Base-by-base conservation (phyloP, 176 grass and related monocot species). In the Carex cristatella region DNA sequence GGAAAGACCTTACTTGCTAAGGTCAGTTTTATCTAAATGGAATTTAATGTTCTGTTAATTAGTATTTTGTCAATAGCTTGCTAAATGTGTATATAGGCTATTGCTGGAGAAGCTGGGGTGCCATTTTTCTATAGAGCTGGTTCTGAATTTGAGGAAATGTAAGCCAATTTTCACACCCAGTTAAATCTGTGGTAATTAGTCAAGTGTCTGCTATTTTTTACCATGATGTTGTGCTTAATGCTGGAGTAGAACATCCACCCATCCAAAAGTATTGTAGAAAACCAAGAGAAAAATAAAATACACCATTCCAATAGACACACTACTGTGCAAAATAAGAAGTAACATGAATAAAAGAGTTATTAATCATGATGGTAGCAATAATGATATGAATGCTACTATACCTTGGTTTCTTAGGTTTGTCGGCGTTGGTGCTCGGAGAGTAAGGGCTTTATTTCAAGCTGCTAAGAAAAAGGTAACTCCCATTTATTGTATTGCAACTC, bases 131-230 rank as follows among this genome's bases (percentile, higher is more conserved):
- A 99, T 57, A 89, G 91, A 87, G 97, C 97, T 87, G 97, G 97
- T 88, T 99, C 97, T 44, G 97, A 99, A 91, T 99, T 99, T 77
- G 97, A 99, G 87, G 97, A 99, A 91, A 99, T 99, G 97, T 99
- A 99, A 96, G 97, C 63, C 69, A 69, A 57, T 69, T 69, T 33
- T 57, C 11, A 57, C 18, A 57, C 12, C 28, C 53, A 78, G 23
- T 78, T 78, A 78, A 69, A 57, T 78, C 5, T 78, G 19, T 56
- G 5, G 51, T 48, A 49, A 73, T 78, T 57, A 78, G 32, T 78
- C 10, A 13, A 23, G 6, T 54, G 23, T 77, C 27, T 55, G 44
- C 4, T 57, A 57, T 55, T 78, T 14, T 15, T 51, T 57, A 76
- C 46, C 10, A 30, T 76, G n/a, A 5, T 76, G 19, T 54, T 53